Conservation (phyloP, 768 basidiomycete genomes). For the Ephemerocybe angulata region DNA sequence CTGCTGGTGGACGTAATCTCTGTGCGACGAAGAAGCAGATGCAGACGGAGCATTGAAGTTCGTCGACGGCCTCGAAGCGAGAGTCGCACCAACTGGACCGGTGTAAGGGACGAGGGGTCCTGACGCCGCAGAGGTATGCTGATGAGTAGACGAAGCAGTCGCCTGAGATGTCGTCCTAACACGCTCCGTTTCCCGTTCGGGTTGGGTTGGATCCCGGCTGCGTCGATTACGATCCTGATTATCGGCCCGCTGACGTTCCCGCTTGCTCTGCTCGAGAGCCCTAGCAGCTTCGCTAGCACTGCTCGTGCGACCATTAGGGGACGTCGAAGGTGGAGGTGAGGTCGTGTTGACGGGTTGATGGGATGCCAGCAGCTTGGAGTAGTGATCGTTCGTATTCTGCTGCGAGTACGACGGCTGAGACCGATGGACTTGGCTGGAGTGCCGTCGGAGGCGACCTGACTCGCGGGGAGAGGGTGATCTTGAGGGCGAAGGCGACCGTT, state of each 20-base stretch:
- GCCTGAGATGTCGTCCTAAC: background rate
- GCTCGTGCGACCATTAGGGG: conserved; percentile 7
- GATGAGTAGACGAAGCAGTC: background rate
- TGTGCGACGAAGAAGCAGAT: too few relatives aligned
- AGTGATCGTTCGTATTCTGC: conserved; percentile 8
- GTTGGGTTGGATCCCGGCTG: conserved; percentile 20
- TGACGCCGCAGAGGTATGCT: background rate
- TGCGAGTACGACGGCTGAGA: background rate
- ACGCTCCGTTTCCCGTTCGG: conserved; percentile 15
- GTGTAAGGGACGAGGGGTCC: background rate
- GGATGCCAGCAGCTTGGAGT: conserved; percentile 12
- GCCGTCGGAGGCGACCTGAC: background rate
- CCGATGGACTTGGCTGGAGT: conserved; percentile 2
- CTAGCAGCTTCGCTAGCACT: conserved; percentile 52
- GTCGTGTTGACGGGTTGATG: background rate
- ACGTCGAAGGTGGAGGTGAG: conserved; percentile 1
- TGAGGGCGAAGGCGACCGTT: too few relatives aligned
- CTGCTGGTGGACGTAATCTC: too few relatives aligned
- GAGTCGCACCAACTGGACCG: background rate
- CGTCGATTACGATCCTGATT: conserved; percentile 25
- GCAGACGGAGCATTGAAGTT: background rate
- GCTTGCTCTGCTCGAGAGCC: conserved; percentile 41
- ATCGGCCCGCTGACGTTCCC: conserved; percentile 27
- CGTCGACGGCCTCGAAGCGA: background rate
- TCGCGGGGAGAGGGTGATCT: conserved; percentile 5